Evolutionary conservation across 1,139 yeast genomes (phyloP).

Genomic region (Suzukiozyma palmioleophila): DNA sequence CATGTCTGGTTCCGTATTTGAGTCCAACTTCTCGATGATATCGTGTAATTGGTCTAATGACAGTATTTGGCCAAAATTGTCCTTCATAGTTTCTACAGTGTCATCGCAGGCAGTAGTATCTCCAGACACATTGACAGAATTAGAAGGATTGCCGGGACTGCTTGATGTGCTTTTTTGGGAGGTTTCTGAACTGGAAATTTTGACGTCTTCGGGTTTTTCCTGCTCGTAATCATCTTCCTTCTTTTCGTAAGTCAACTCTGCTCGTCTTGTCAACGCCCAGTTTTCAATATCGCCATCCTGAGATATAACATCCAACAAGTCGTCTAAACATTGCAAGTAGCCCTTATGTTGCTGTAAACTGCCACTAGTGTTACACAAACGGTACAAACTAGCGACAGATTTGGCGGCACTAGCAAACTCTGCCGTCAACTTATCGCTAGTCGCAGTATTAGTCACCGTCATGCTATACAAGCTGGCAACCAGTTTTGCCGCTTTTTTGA

Average conservation of each 20-base stretch:
- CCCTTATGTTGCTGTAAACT: constrained; percentile 46
- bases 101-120: too few relatives aligned
- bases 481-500: constrained; percentile 43
- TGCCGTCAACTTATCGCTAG: constrained; percentile 18
- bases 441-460: constrained; percentile 13
- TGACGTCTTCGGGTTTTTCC: background rate
- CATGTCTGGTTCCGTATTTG: constrained; percentile 10
- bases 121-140: too few relatives aligned
- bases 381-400: constrained; percentile 58
- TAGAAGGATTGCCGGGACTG: too few relatives aligned
- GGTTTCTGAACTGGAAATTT: background rate
- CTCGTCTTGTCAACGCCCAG: constrained; percentile 48
- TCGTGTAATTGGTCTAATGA: background rate
- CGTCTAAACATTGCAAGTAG: constrained; percentile 54
- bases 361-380: constrained; percentile 46
- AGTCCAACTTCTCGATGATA: background rate
- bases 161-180: too few relatives aligned
- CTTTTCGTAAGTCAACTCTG: constrained; percentile 36
- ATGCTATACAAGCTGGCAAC: constrained; percentile 41
- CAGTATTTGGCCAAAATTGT: too few relatives aligned
- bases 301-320: constrained; percentile 43
- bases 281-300: constrained; percentile 47
- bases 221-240: background rate
- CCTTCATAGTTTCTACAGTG: too few relatives aligned
- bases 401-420: constrained; percentile 64